These are phyloP conservation scores for Metahyphopichia silvanorum DNA, from an alignment of 805 yeast species.

Conservation along the genomic window DNA sequence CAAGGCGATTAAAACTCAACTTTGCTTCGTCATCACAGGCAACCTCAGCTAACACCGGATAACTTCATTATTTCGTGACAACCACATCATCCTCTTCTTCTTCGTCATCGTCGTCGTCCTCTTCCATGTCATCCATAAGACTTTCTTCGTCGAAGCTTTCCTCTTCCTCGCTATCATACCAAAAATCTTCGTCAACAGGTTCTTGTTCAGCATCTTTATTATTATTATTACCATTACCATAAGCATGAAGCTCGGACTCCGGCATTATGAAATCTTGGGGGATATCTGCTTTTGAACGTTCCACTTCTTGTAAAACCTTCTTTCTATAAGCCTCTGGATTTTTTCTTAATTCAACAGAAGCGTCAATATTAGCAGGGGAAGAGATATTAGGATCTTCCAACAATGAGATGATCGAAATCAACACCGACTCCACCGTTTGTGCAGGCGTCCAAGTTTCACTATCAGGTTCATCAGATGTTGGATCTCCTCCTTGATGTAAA, in stretches of 20 bases:
- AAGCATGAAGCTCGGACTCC: conserved; percentile 50
- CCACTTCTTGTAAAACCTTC: conserved; percentile 78
- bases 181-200: conserved; percentile 75
- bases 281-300: conserved; percentile 76
- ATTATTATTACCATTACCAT: conserved; percentile 26
- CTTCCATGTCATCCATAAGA: conserved; percentile 45
- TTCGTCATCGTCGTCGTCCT: conserved; percentile 53
- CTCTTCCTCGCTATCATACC: conserved; percentile 62
- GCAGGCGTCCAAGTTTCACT: conserved; percentile 94
- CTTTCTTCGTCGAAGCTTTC: conserved; percentile 47
- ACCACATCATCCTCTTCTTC: conserved; percentile 61
- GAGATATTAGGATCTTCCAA: conserved; percentile 91
- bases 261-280: conserved; percentile 88
- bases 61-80: conserved; percentile 10
- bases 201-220: conserved; percentile 47
- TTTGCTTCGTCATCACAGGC: too few relatives aligned
- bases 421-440: conserved; percentile 87
- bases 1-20: too few relatives aligned
- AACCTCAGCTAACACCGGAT: too few relatives aligned
- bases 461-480: conserved; percentile 86
- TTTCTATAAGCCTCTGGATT: conserved; percentile 72
- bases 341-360: conserved; percentile 86
- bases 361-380: conserved; percentile 96
- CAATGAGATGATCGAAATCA: conserved; percentile 84
- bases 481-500: conserved; percentile 87